Evolutionary conservation across 441 rosid genomes (phyloP), one percentile per base, ranked within the genome.

Genomic region (Arabidopsis lyrata): DNA sequence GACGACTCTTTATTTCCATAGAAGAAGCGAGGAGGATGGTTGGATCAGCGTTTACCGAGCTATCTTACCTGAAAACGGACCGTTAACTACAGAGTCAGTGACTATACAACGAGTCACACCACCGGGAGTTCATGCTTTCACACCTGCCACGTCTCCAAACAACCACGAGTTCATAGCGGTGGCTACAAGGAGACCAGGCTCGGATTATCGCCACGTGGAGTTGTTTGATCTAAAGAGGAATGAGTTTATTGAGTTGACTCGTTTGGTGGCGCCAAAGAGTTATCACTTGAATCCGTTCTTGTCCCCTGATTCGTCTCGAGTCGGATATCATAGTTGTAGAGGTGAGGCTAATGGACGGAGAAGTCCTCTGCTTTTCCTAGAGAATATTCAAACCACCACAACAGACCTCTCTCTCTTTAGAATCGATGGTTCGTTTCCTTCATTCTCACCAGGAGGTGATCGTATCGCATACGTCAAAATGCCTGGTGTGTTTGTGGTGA

Each of bases 81-180:
- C 59, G 68, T 18, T 81, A 61, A 85, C 77, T 8, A 42, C 56
- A 0, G 87, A 87, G 12, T 81, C 87, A 4, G 91, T 91, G 72
- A 73, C 20, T 20, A 73, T 86, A 15, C 80, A 77, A 54, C 87
- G 98, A 36, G 84, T 93, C 62, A 93, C 98, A 0, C 96, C 97
- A 12, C 88, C 90, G 36, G 97, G 94, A 11, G 78, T 91, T 36
- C 98, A 93, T 74, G 90, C 86, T 16, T 93, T 93, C 77, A 93
- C 98, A 16, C 98, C 98, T 3, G 98, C 97, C 14, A 71, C 97
- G 50, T 88, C 98, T 3, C 95, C 95, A 39, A 88, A 88, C 44
- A 93, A 93, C 80, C 14, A 81, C n/a, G 76, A 84, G 14, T 89
- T 91, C 79, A 89, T 93, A 35, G 97, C 97, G 2, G 80, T 76